Conservation (phyloP, 139 green algal species). For the Pleodorina starrii region DNA sequence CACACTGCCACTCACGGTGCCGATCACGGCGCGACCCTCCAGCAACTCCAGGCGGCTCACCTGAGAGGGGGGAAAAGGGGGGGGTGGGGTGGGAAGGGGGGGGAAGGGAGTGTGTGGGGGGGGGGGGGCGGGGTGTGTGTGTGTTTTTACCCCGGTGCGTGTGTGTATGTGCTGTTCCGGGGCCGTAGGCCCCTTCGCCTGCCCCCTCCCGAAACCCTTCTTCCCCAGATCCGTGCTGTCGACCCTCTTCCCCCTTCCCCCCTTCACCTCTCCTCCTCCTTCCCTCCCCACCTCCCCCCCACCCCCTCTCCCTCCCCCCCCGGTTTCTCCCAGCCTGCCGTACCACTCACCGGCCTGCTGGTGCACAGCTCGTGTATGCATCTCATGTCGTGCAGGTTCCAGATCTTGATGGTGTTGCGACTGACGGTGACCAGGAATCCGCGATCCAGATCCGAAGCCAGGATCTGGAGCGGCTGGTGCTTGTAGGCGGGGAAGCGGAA, state of each 20-base stretch:
- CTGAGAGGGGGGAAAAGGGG: not conserved
- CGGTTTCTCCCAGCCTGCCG: too few species aligned
- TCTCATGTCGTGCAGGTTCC: constrained; percentile 39
- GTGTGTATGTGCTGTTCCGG: too few species aligned
- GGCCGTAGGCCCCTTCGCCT: too few species aligned
- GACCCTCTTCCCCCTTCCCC: too few species aligned
- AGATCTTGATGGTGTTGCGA: constrained; percentile 44
- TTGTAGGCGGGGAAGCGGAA: constrained; percentile 63
- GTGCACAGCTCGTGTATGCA: constrained; percentile 47
- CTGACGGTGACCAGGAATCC: constrained; percentile 3
- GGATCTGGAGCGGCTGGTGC: constrained; percentile 52
- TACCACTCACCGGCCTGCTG: constrained; percentile 15
- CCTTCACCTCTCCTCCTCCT: not conserved
- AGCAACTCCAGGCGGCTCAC: constrained; percentile 51
- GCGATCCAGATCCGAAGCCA: constrained; percentile 50
- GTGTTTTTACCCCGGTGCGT: not conserved
- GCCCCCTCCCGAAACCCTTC: too few species aligned
- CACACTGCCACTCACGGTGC: constrained; percentile 47
- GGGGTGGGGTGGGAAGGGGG: not conserved
- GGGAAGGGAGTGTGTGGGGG: not conserved
- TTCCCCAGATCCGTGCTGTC: too few species aligned
- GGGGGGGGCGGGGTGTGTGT: not conserved
- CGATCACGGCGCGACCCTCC: constrained; percentile 48
- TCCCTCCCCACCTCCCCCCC: not conserved
- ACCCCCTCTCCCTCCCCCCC: not conserved